Conservation (phyloP, 768 basidiomycete genomes). For the Naganishia friedmannii region DNA sequence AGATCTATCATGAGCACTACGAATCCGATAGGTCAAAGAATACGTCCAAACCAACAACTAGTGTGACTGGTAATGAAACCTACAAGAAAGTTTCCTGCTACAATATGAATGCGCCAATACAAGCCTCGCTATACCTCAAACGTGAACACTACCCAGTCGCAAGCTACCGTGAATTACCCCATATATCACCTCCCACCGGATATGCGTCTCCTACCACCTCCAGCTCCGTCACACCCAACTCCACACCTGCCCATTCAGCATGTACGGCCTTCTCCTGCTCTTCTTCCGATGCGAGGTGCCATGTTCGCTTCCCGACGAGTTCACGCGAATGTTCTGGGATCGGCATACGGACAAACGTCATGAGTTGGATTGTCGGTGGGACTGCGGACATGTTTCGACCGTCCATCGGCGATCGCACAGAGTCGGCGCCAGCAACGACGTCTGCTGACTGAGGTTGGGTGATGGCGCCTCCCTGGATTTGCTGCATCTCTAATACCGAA, state of each 20-base stretch:
- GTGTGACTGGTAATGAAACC: neutral
- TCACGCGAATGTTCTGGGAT: slow-evolving; percentile 4
- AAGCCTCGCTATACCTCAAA: neutral
- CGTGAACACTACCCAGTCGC: neutral
- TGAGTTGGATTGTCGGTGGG: slow-evolving; percentile 23
- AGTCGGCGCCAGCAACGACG: too few relatives aligned
- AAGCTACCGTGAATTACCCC: neutral
- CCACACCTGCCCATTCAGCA: slow-evolving; percentile 31
- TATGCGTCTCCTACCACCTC: slow-evolving; percentile 2
- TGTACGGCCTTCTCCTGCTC: slow-evolving; percentile 30
- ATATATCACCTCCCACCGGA: neutral
- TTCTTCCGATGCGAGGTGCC: slow-evolving; percentile 14
- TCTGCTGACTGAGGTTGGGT: neutral
- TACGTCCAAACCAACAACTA: neutral
- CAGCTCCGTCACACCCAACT: slow-evolving; percentile 28
- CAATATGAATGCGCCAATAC: neutral
- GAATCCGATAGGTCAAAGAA: too few relatives aligned
- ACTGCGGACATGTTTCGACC: neutral
- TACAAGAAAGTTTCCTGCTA: neutral
- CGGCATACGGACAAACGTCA: slow-evolving; percentile 30
- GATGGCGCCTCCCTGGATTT: neutral
- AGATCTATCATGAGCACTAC: too few relatives aligned
- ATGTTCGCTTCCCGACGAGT: neutral
- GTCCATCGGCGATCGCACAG: neutral
- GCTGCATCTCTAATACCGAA: slow-evolving; percentile 6